Evolutionary conservation across 2,329 filamentous ascomycete genomes (phyloP).

Genomic region (Apiospora koreana): DNA sequence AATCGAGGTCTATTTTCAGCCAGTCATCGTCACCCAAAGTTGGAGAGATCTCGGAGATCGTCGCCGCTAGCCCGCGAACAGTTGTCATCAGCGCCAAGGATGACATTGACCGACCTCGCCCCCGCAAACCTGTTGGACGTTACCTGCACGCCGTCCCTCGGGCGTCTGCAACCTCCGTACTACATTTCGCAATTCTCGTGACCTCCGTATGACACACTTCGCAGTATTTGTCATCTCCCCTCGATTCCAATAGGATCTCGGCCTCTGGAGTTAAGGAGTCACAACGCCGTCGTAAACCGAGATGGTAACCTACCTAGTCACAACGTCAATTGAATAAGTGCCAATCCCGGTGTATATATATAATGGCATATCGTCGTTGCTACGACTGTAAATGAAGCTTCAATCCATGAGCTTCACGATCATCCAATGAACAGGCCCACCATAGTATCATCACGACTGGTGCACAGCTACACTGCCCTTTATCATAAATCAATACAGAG

Average conservation of each 20-base stretch:
- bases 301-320: not conserved
- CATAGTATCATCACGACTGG: not conserved
- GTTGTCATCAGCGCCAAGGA: constrained; percentile 5
- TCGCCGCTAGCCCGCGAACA: not conserved
- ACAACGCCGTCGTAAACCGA: not conserved
- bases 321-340: not conserved
- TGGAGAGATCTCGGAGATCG: constrained; percentile 7
- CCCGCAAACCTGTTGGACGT: not conserved
- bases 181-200: no score
- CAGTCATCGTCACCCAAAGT: not conserved
- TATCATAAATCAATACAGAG: not conserved
- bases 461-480: not conserved
- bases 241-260: not conserved
- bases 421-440: not conserved
- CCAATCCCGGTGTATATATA: not conserved
- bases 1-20: not conserved
- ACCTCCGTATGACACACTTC: no score
- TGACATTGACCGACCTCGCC: not conserved
- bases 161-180: no score
- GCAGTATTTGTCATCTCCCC: constrained; percentile 6
- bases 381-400: not conserved
- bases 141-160: no score
- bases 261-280: not conserved
- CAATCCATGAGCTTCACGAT: no score
- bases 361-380: not conserved